Base-by-base conservation (phyloP, 2,329 filamentous ascomycete species). In the Penicillium rolfsii region DNA sequence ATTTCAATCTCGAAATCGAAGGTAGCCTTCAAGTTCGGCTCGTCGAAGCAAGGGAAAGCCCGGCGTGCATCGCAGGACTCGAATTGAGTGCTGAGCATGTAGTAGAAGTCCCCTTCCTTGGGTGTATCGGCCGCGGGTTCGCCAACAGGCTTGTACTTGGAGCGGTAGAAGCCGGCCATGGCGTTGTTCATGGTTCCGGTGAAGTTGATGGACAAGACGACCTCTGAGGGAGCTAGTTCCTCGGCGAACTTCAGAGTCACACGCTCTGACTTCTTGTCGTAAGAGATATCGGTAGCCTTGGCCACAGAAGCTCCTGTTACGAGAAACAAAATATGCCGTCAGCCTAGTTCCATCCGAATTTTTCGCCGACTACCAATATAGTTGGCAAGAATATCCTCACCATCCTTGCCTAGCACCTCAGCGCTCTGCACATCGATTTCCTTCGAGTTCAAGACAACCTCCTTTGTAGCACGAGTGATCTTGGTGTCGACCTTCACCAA, bases 31-130 rank as follows among this genome's bases (percentile, higher is more conserved):
- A 98, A 85, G 72, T 96, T 97, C 45, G 95, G 95, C 81, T 99
- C 95, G 74, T 99, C 95, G 73, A 98, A 98, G 81, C 95, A 99
- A 52, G 95, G 95, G 80, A 99, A 97, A 8, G 95, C 94, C 67
- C 93, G 86, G 66, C 95, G 89, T 63, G 95, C 95, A 79, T 99
- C 95, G 73, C 93, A 97, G 49, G 93, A 90, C 82, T 99, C 95
- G 74, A 99, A 99, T 76, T 99, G 95, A 52, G 95, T 99, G 81
- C 91, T 96, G 77, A 97, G 83, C 91, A 94, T 93, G 69, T 80
- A 87, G 73, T 87, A 81, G 69, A 84, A 82, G 57, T 87, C 84
- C 52, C 81, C 83, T 60, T 87, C 92, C 72, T 84, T 89, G 30
- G 93, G 91, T 1, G 96, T 93, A 12, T 91, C 93, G 45, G 88